Conservation (phyloP, 1,284 basidiomycete species). For the Cronartium quercuum region DNA sequence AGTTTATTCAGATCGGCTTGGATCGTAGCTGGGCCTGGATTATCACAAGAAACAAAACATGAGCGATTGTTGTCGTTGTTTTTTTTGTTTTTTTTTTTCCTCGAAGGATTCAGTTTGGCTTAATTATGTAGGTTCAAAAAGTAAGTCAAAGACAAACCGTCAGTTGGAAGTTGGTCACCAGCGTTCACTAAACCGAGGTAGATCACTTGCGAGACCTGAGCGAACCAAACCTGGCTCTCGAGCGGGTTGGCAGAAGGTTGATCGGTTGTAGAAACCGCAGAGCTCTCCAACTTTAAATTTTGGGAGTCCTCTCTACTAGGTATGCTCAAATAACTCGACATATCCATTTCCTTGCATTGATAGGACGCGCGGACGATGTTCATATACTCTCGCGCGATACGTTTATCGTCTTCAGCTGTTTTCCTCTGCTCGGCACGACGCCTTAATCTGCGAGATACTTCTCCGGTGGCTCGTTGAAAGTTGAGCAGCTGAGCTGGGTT, state of each 20-base stretch:
- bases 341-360: background rate
- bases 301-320: background rate
- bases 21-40: background rate
- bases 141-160: conserved; percentile 12
- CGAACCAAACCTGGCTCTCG: conserved; percentile 18
- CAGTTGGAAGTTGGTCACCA: conserved; percentile 10
- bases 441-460: background rate
- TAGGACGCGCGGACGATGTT: background rate
- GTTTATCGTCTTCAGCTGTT: background rate
- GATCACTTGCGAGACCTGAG: conserved; percentile 2
- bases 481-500: background rate
- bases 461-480: background rate
- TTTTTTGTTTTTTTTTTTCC: no score
- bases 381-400: background rate
- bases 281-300: background rate
- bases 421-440: background rate
- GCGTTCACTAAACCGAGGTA: conserved; percentile 27
- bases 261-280: background rate
- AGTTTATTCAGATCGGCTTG: background rate
- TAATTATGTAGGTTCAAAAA: background rate
- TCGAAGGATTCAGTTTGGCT: background rate
- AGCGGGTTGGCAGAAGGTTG: background rate
- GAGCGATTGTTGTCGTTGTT: no score
- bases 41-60: no score
- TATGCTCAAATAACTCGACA: background rate